These are phyloP conservation scores for Nicotiana knightiana DNA, from an alignment of 257 asterid species.

Conservation along the genomic window DNA sequence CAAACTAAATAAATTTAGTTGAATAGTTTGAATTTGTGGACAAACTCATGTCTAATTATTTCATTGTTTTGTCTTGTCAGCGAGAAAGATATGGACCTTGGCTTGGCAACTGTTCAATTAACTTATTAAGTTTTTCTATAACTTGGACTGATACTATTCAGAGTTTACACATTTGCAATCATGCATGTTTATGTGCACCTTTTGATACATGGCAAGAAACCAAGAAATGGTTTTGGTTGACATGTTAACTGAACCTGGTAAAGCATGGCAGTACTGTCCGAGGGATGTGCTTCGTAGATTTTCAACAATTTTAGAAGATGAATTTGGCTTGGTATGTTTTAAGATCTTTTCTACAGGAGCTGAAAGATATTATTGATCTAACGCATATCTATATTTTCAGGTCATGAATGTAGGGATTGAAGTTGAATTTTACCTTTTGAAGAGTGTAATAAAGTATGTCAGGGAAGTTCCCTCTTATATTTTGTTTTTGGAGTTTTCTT, in stretches of 20 bases:
- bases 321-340: constrained; percentile 66
- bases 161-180: background rate
- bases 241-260: constrained; percentile 75
- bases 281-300: constrained; percentile 69
- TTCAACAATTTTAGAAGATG: constrained; percentile 64
- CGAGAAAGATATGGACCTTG: no score
- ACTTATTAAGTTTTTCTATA: no score
- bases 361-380: no score
- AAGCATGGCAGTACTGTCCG: constrained; percentile 85
- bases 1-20: no score
- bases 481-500: background rate
- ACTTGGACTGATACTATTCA: background rate
- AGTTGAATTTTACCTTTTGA: no score
- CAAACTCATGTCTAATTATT: no score
- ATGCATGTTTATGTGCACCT: background rate
- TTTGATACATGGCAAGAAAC: constrained; percentile 56
- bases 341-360: background rate
- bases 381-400: no score
- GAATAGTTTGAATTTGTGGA: no score
- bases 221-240: constrained; percentile 91
- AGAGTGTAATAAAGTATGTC: no score
- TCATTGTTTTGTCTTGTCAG: no score
- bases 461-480: background rate
- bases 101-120: no score
- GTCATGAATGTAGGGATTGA: no score